Percentiles rank a stretch among this genome's conserved stretches.
Evolutionary conservation across 75 land plant genomes (phyloP).

Genomic region (Sequoiadendron giganteum): DNA sequence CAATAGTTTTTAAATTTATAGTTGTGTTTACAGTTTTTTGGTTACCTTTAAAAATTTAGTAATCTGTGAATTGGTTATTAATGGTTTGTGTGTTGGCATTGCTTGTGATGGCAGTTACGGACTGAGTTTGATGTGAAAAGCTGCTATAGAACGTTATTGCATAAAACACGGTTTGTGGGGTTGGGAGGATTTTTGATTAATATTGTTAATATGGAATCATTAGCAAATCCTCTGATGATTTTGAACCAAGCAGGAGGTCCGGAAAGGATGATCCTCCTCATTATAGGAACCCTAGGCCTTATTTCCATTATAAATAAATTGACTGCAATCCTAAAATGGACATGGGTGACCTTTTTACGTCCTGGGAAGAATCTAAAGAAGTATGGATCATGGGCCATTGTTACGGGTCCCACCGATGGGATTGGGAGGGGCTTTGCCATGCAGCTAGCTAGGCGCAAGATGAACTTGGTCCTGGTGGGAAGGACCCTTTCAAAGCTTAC

Average conservation of each 20-base stretch:
- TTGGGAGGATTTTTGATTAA: not conserved
- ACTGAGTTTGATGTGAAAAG: not conserved
- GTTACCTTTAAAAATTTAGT: not conserved
- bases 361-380: slow-evolving; percentile 54
- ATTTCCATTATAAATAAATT: slow-evolving; percentile 18
- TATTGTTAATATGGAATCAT: not conserved
- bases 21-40: not conserved
- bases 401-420: slow-evolving; percentile 93
- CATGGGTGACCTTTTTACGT: slow-evolving; percentile 56
- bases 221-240: not conserved
- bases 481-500: slow-evolving; percentile 64
- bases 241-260: slow-evolving; percentile 1
- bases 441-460: slow-evolving; percentile 59
- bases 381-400: slow-evolving; percentile 94
- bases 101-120: not conserved
- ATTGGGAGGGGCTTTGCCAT: slow-evolving; percentile 77
- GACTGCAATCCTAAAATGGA: slow-evolving; percentile 33
- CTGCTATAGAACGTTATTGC: not conserved
- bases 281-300: slow-evolving; percentile 29
- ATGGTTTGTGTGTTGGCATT: not conserved
- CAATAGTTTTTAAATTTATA: not conserved
- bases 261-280: slow-evolving; percentile 6
- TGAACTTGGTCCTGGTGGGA: slow-evolving; percentile 82
- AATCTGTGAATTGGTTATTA: not conserved
- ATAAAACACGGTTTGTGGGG: not conserved